Percentiles rank a stretch among this genome's conserved stretches.
Conservation (phyloP, 176 grass and related monocot species). For the Musa troglodytarum region DNA sequence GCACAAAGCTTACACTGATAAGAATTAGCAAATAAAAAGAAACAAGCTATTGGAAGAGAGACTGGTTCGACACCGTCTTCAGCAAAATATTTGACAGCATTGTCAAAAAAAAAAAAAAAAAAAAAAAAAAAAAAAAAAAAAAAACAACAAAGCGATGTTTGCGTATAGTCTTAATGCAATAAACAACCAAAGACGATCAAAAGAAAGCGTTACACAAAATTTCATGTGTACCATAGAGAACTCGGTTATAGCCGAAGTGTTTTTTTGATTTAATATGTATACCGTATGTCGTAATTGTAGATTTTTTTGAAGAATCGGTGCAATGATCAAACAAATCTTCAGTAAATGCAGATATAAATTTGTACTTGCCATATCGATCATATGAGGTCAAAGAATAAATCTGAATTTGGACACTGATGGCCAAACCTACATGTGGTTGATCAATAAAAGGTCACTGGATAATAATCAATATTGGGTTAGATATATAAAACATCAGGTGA, state of each 20-base stretch:
- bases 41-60: neutral
- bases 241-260: neutral
- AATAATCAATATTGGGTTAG: neutral
- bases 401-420: neutral
- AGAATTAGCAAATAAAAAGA: neutral
- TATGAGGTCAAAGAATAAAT: neutral
- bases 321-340: neutral
- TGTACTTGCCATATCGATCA: neutral
- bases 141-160: neutral
- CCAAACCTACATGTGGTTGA: neutral
- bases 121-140: too few species aligned
- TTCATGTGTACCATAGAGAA: too few species aligned
- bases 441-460: neutral
- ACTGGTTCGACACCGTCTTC: neutral
- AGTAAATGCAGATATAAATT: neutral
- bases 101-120: too few species aligned
- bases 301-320: neutral
- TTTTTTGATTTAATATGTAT: neutral
- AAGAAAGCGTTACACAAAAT: neutral
- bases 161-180: neutral
- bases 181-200: neutral
- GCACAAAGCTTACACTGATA: neutral
- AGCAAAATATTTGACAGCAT: neutral
- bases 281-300: neutral
- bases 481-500: neutral